Evolutionary conservation across 2,329 filamentous ascomycete species (phyloP).

Genomic region (Aspergillus nomiae): DNA sequence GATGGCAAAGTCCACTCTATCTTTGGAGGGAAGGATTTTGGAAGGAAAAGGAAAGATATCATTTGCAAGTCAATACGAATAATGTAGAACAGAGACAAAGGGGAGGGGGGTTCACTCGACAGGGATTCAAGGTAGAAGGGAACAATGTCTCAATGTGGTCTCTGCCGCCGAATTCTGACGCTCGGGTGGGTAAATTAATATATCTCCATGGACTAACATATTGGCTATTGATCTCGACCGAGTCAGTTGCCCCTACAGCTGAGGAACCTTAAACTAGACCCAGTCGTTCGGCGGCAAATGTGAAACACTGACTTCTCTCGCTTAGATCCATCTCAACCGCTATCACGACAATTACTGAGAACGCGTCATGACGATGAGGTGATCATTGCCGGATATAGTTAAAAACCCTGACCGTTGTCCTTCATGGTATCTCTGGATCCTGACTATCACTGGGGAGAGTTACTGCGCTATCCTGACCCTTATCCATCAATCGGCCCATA

Average conservation of each 20-base stretch:
- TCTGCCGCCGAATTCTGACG: neutral
- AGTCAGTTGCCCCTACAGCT: neutral
- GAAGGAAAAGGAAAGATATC: neutral
- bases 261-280: neutral
- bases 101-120: neutral
- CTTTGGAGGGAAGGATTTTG: neutral
- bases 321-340: constrained; percentile 1
- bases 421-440: neutral
- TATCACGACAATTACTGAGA: neutral
- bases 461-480: neutral
- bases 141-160: neutral
- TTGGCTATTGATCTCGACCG: neutral
- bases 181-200: neutral
- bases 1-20: neutral
- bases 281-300: neutral
- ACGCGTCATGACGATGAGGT: neutral
- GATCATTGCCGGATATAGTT: neutral
- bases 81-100: neutral
- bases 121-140: neutral
- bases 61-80: neutral
- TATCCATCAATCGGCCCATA: neutral
- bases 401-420: neutral
- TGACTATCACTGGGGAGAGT: neutral
- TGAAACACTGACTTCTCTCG: neutral
- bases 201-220: neutral